Evolutionary conservation across 2,329 filamentous ascomycete species (phyloP).

Genomic region (Claviceps quebecensis): DNA sequence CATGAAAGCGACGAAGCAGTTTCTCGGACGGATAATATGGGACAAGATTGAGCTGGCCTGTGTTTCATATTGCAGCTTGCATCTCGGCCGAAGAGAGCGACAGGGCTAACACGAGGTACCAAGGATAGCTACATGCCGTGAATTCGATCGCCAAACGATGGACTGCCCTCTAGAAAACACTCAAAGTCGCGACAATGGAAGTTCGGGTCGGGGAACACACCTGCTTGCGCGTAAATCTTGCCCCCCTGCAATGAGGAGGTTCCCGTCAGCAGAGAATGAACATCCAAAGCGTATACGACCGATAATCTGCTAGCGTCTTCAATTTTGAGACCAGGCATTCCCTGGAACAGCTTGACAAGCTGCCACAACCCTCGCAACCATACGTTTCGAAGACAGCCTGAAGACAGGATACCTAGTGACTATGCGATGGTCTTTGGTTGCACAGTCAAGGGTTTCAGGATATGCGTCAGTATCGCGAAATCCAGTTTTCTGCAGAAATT

Average conservation of each 20-base stretch:
- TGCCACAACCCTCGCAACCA: neutral
- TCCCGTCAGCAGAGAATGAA: neutral
- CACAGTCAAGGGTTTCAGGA: constrained; percentile 6
- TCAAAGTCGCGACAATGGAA: neutral
- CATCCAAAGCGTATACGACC: neutral
- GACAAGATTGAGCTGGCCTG: neutral
- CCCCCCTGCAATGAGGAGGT: neutral
- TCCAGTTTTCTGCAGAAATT: neutral
- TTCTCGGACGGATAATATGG: neutral
- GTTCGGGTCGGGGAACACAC: neutral
- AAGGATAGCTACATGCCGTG: constrained; percentile 4
- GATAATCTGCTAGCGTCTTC: neutral
- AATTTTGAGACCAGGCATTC: neutral
- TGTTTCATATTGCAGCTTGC: constrained; percentile 2
- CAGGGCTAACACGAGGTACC: constrained; percentile 7
- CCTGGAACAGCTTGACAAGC: neutral
- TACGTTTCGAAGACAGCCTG: neutral
- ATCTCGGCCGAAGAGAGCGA: constrained; percentile 4
- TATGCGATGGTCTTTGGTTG: neutral
- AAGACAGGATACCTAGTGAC: neutral
- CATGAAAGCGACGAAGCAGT: neutral
- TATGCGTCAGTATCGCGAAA: constrained; percentile 2
- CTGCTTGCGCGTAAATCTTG: too few species aligned
- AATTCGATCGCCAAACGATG: neutral
- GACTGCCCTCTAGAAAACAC: neutral